These are phyloP conservation scores for Vigna nakashimae DNA, from an alignment of 306 rosid genomes.

Conservation along the genomic window DNA sequence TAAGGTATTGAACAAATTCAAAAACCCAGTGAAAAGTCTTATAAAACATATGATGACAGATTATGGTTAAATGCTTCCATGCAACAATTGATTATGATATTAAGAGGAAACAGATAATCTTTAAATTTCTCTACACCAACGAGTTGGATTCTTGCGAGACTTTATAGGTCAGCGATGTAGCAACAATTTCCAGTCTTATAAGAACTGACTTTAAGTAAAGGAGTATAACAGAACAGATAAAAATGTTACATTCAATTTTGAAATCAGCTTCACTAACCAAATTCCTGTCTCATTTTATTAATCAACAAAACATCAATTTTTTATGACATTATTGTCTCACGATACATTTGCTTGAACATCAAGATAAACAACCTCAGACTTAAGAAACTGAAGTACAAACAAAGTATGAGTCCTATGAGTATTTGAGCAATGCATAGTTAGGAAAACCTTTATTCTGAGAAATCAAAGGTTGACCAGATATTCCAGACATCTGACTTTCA, in stretches of 20 bases:
- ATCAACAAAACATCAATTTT: neutral
- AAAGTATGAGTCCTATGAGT: neutral
- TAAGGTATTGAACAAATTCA: slow-evolving; percentile 24
- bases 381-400: slow-evolving; percentile 13
- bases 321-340: neutral
- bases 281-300: neutral
- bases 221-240: slow-evolving; percentile 4
- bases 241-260: neutral
- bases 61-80: slow-evolving; percentile 2
- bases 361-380: slow-evolving; percentile 9
- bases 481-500: slow-evolving; percentile 57
- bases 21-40: slow-evolving; percentile 13
- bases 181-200: neutral
- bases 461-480: slow-evolving; percentile 51
- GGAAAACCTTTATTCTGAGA: slow-evolving; percentile 62
- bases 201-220: slow-evolving; percentile 16
- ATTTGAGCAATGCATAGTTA: slow-evolving; percentile 28
- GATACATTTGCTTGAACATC: neutral
- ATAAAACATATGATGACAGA: neutral
- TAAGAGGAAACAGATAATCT: neutral
- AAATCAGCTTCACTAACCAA: neutral
- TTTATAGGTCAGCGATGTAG: neutral
- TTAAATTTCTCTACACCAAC: neutral
- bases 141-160: too few relatives aligned
- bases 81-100: neutral